These are phyloP conservation scores for Nymphaea thermarum DNA, from an alignment of 164 flowering plant genomes.

Conservation along the genomic window DNA sequence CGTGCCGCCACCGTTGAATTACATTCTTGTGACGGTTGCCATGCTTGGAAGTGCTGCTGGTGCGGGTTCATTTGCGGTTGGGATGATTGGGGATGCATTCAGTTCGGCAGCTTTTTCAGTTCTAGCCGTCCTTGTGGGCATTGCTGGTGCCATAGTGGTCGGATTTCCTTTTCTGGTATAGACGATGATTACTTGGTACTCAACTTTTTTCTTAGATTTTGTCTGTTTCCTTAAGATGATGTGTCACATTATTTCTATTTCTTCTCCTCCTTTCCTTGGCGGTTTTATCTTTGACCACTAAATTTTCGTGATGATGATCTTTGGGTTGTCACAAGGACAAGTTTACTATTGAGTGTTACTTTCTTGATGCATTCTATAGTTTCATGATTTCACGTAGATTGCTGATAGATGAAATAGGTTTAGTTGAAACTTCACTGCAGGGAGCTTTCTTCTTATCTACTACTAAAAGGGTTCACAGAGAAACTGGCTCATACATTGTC, in stretches of 20 bases:
- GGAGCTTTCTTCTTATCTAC: no score
- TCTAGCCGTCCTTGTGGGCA: constrained; percentile 63
- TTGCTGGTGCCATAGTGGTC: constrained; percentile 80
- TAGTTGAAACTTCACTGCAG: no score
- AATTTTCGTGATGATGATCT: not conserved
- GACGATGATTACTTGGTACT: not conserved
- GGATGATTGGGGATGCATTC: constrained; percentile 71
- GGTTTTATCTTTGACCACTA: not conserved
- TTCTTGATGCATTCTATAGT: not conserved
- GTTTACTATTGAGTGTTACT: not conserved
- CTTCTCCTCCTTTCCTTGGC: not conserved
- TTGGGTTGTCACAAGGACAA: not conserved
- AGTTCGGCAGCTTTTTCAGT: constrained; percentile 57
- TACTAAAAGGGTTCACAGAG: no score
- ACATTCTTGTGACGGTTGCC: constrained; percentile 64
- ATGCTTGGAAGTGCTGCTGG: constrained; percentile 91
- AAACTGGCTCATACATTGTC: no score
- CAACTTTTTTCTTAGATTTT: not conserved
- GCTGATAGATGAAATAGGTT: no score
- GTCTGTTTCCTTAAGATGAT: no score
- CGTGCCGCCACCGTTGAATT: constrained; percentile 83
- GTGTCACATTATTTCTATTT: not conserved
- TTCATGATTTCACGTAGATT: not conserved
- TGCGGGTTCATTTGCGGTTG: constrained; percentile 65
- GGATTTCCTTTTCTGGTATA: constrained; percentile 87